Base-by-base conservation (phyloP, 208 protist genomes). In the Crithidia brevicula region DNA sequence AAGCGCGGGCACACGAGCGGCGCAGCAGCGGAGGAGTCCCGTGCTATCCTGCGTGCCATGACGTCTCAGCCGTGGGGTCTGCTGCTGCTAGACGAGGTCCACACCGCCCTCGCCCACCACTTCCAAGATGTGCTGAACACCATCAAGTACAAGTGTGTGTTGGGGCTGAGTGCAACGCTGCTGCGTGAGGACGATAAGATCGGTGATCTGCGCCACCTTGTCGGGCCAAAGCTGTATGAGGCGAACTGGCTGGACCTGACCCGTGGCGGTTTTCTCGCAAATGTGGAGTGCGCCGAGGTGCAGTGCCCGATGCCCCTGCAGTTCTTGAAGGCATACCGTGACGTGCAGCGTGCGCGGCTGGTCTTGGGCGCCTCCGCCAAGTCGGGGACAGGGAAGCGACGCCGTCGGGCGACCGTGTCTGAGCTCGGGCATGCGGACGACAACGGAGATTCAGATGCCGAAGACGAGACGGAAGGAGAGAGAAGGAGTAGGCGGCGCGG, bases 211-310 rank as follows among this genome's bases (percentile, higher is more conserved):
- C 95, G 97, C 11, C 98, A 97, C 77, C 86, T 99, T n/a, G 98
- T 99, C 47, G 99, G 99, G 1, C 99, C 99, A 23, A 99, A 99
- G 74, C 81, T 99, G 60, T 99, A 99, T 79, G 98, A 99, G 70
- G 99, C 98, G 2, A 99, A 99, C 78, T 99, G 99, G 99, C 89
- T 99, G 4, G 98, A 99, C 66, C 83, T 99, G 20, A 94, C 96
- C 22, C 67, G 77, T 36, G 82, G 83, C 31, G 98, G 98, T 22
- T 98, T 98, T 74, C 91, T 99, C 42, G 99, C 99, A 1, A 83
- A 85, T 15, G 98, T 99, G 11, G 89, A 98, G 83, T 99, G 99
- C 72, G 88, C 93, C 2, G 97, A 99, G 79, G 95, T 99, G 54
- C 98, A 97, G 87, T 99, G 98, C 75, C 91, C 91, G 18, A 96